phyloP scores from a whole-genome alignment of 2,329 filamentous ascomycete genomes.

The Cytospora mali region DNA sequence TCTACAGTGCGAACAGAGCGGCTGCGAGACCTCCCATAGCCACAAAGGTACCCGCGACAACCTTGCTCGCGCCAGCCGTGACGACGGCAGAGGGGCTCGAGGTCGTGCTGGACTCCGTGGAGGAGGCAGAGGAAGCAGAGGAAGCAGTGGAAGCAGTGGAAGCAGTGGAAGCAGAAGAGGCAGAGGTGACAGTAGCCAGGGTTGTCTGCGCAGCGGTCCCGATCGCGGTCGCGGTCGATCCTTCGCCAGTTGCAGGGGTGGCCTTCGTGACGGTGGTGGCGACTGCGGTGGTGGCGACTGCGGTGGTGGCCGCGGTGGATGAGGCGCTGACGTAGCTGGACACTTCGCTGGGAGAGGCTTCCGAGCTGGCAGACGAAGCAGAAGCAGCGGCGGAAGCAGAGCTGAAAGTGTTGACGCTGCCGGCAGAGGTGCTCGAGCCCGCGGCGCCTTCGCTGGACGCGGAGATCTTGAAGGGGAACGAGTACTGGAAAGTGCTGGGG shows the following conservation, averaged over 20 bases:
- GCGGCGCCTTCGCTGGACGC: conserved; percentile 32
- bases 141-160: no score
- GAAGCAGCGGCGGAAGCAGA: conserved; percentile 31
- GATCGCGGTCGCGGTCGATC: conserved; percentile 28
- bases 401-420: conserved; percentile 35
- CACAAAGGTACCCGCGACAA: conserved; percentile 44
- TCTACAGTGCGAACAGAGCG: conserved; percentile 49
- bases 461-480: conserved; percentile 60
- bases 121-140: conserved; percentile 19
- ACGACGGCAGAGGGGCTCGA: conserved; percentile 15
- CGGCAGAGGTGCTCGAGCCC: conserved; percentile 27
- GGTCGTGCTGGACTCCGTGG: conserved; percentile 16
- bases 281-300: conserved; percentile 34
- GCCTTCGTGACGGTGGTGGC: conserved; percentile 31
- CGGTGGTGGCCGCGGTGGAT: conserved; percentile 31
- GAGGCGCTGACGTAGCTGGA: background rate
- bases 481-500: conserved; percentile 60
- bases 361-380: conserved; percentile 24
- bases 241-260: conserved; percentile 29
- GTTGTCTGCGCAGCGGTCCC: conserved; percentile 32
- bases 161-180: no score
- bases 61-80: conserved; percentile 35
- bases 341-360: conserved; percentile 8
- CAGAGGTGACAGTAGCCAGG: conserved; percentile 23
- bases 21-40: conserved; percentile 45